Evolutionary conservation across 2,329 filamentous ascomycete genomes (phyloP).

Genomic region (Aspergillus fijiensis): DNA sequence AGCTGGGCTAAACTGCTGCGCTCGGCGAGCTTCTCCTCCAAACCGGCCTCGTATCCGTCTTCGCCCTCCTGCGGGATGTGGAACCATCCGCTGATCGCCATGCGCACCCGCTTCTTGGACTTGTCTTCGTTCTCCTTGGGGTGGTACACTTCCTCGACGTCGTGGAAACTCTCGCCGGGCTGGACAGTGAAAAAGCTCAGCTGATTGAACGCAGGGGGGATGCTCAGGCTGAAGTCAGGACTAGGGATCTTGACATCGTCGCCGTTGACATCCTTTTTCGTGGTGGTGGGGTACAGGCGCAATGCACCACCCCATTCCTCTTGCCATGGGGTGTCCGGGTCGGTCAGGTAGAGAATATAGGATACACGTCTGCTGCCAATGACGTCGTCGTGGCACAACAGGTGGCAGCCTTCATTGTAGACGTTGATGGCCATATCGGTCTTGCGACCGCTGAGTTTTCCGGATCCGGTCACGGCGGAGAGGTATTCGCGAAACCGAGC

Average conservation of each 20-base stretch:
- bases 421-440: conserved; percentile 99
- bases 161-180: conserved; percentile 97
- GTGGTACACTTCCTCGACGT: conserved; percentile 96
- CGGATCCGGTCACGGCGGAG: conserved; percentile 79
- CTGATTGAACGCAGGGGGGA: conserved; percentile 96
- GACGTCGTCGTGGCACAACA: conserved; percentile 96
- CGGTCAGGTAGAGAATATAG: conserved; percentile 94
- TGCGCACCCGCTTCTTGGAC: conserved; percentile 67
- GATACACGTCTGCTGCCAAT: conserved; percentile 95
- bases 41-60: conserved; percentile 82
- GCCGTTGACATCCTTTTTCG: conserved; percentile 66
- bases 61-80: conserved; percentile 95
- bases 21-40: conserved; percentile 83
- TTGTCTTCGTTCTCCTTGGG: conserved; percentile 59
- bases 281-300: conserved; percentile 74
- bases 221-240: conserved; percentile 74
- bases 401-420: conserved; percentile 92
- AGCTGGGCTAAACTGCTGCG: conserved; percentile 91
- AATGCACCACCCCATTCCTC: conserved; percentile 89
- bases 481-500: conserved; percentile 85
- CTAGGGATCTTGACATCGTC: conserved; percentile 75
- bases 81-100: conserved; percentile 99
- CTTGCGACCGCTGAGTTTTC: conserved; percentile 84
- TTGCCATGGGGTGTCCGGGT: conserved; percentile 89
- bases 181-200: conserved; percentile 97